Base-by-base conservation (phyloP, 345 rosid genomes). In the Mallotus nudiflorus region DNA sequence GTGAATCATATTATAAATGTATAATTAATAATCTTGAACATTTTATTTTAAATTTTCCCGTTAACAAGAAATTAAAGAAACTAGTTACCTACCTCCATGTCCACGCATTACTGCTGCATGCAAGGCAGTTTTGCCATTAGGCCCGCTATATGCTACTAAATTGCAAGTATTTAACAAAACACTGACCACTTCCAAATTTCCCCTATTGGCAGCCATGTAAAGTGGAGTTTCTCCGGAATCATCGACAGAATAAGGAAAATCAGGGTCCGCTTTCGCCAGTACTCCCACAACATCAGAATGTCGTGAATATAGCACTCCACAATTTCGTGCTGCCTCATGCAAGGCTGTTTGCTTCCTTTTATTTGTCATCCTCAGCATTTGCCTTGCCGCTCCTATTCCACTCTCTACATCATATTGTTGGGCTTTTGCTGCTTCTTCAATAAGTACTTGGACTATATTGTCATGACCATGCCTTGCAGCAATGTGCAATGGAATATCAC, bases 181-280 rank as follows among this genome's bases (percentile, higher is more conserved):
- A 2, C 2, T 5, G 14, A 40, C 45, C 39, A 67, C 44, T 2
- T 20, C 9, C 8, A 10, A 20, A 20, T 60, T 27, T 6, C 73
- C 69, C 4, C 66, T 77, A 3, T 67, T 73, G 0, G 63, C 73
- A 24, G 76, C 80, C 44, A 77, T 29, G 65, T 72, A 72, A 18
- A 72, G 69, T 12, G 76, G 76, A 29, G 66, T 72, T 33, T 77
- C 66, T 9, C 68, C 73, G 0, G 33, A 58, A 6, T 48, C 49
- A 31, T 77, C 67, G 9, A 40, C 48, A 39, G 9, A 29, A 33
- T 67, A 66, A 0, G 50, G 6, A 42, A 61, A 24, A 46, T 13
- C 9, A 11, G 42, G 58, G n/a, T 72, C 73, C 18, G 5, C 40
- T 8, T 49, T 13, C 1, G n/a, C 33, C 74, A 72, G 33, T 18